Percentiles rank a stretch among this genome's conserved stretches.
phyloP scores from a whole-genome alignment of 1,139 yeast species.

The Kluyveromyces sp. region DNA sequence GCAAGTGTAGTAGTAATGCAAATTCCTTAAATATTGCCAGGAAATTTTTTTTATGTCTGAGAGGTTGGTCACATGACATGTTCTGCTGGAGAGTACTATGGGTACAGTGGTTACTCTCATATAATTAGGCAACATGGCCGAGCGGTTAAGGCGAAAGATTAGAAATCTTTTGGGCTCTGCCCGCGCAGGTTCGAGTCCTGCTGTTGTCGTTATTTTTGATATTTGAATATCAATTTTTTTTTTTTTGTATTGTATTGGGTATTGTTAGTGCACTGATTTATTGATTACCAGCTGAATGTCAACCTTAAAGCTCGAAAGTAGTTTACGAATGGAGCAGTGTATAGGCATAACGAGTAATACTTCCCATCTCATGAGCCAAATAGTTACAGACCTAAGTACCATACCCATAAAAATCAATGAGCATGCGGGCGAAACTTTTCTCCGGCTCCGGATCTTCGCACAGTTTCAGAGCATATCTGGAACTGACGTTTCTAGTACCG shows the following conservation, averaged over 20 bases:
- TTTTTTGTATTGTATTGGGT: neutral
- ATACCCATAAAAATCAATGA: neutral
- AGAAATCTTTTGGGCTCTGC: conserved; percentile 29
- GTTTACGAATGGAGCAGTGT: neutral
- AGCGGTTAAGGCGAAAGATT: conserved; percentile 28
- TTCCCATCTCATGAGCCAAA: neutral
- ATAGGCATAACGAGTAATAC: neutral
- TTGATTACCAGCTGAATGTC: neutral
- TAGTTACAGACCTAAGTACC: neutral
- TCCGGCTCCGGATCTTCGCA: conserved; percentile 5
- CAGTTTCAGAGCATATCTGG: conserved; percentile 5
- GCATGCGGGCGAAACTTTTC: neutral
- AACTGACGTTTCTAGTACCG: neutral
- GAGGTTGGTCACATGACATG: too few species aligned
- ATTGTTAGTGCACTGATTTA: too few species aligned
- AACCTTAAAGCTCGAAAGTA: neutral
- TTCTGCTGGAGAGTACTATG: too few species aligned
- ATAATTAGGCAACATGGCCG: conserved; percentile 24
- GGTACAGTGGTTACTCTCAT: too few species aligned
- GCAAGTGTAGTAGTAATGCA: too few species aligned
- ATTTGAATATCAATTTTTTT: neutral
- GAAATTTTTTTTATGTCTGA: too few species aligned
- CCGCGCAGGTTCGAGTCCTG: conserved; percentile 28
- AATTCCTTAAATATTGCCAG: too few species aligned
- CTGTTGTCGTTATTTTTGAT: conserved; percentile 21